These are phyloP conservation scores for Rhynchosporium graminicola DNA, from an alignment of 2,329 filamentous ascomycete species.

Conservation along the genomic window DNA sequence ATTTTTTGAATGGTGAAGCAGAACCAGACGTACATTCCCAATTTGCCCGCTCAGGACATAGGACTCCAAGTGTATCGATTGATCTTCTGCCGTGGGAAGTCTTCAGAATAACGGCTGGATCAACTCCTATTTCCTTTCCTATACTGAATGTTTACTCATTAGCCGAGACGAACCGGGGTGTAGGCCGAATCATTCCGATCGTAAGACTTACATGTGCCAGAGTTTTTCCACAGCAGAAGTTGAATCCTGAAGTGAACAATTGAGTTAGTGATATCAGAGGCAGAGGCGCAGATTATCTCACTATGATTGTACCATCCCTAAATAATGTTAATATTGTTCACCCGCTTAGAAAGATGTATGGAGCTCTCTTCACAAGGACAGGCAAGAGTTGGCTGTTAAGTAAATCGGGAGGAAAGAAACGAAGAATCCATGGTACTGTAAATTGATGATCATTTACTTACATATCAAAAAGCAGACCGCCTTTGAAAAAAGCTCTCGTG, in stretches of 20 bases:
- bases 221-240: conserved; percentile 76
- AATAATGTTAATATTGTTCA: neutral
- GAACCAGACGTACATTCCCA: conserved; percentile 75
- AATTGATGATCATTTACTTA: conserved; percentile 41
- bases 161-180: conserved; percentile 14
- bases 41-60: conserved; percentile 77
- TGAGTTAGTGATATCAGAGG: neutral
- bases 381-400: neutral
- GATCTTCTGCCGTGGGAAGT: conserved; percentile 89
- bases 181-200: neutral
- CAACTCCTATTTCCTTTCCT: conserved; percentile 79
- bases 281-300: neutral
- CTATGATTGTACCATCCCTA: conserved; percentile 69
- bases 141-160: conserved; percentile 51
- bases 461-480: conserved; percentile 60
- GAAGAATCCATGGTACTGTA: neutral
- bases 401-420: neutral
- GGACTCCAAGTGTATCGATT: conserved; percentile 79
- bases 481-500: conserved; percentile 32
- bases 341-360: neutral
- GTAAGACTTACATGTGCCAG: conserved; percentile 56
- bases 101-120: conserved; percentile 80
- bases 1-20: neutral
- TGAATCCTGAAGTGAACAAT: conserved; percentile 50
- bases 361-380: neutral